Conservation (phyloP, 768 basidiomycete species). For the Gloeopeniophorella convolvens region DNA sequence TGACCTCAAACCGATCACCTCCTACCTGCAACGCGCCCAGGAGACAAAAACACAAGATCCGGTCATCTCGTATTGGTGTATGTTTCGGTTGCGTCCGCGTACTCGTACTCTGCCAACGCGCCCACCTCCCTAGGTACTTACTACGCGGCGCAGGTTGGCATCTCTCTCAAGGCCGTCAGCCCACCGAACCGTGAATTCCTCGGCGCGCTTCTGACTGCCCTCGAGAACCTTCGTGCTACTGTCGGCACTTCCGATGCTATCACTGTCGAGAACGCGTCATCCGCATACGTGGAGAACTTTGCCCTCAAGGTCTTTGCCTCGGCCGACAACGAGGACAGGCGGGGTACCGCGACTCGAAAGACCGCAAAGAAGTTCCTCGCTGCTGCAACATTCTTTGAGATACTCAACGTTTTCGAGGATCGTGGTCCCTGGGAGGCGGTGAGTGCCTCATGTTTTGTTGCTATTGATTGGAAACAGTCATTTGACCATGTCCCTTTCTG, state of each 20-base stretch:
- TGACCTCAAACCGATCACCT: constrained; percentile 60
- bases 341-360: constrained; percentile 68
- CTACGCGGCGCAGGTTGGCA: constrained; percentile 85
- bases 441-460: background rate
- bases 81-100: constrained; percentile 27
- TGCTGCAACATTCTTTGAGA: constrained; percentile 90
- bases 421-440: constrained; percentile 18
- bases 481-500: background rate
- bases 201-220: constrained; percentile 61
- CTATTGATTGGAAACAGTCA: background rate
- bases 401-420: constrained; percentile 61
- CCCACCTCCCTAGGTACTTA: constrained; percentile 65
- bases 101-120: constrained; percentile 5
- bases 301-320: constrained; percentile 80
- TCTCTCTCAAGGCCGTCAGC: constrained; percentile 66
- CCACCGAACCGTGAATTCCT: constrained; percentile 59
- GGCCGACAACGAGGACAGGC: constrained; percentile 90
- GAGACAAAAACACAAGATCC: constrained; percentile 82
- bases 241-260: constrained; percentile 75
- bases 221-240: constrained; percentile 76
- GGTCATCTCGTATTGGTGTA: constrained; percentile 94
- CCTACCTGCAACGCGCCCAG: constrained; percentile 85
- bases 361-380: constrained; percentile 95
- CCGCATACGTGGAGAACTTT: constrained; percentile 94
- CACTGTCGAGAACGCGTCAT: constrained; percentile 72